These are phyloP conservation scores for Grosmannia serpens DNA, from an alignment of 2,329 filamentous ascomycete species.

Conservation along the genomic window DNA sequence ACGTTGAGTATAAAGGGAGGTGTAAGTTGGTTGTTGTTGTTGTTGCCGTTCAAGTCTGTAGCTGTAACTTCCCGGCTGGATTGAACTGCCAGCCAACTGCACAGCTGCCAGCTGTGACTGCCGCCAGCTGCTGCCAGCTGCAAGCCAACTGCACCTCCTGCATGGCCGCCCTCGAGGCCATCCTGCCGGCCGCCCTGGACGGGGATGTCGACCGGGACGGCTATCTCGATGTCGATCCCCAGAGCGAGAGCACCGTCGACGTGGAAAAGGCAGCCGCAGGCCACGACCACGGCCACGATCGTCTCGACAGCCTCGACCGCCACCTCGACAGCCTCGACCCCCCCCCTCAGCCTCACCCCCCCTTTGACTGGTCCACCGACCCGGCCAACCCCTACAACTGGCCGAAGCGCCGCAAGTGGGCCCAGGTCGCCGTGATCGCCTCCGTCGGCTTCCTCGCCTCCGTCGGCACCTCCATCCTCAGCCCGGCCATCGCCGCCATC, in stretches of 20 bases:
- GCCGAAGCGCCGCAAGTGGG: slow-evolving; percentile 27
- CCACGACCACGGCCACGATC: neutral
- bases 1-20: no score
- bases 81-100: no score
- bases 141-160: neutral
- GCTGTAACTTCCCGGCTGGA: no score
- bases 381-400: slow-evolving; percentile 41
- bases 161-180: neutral
- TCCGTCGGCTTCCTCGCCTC: slow-evolving; percentile 35
- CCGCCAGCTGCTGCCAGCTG: neutral
- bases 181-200: neutral
- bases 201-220: neutral
- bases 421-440: slow-evolving; percentile 26
- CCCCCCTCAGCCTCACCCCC: neutral
- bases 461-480: slow-evolving; percentile 42
- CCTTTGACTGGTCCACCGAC: slow-evolving; percentile 25
- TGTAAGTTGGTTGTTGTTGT: no score
- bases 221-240: neutral
- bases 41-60: no score
- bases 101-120: neutral
- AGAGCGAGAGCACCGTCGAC: neutral
- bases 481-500: slow-evolving; percentile 32
- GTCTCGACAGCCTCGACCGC: neutral
- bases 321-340: neutral
- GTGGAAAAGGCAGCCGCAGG: slow-evolving; percentile 9